Conservation (phyloP, 768 basidiomycete species). For the Lepiota venenata region DNA sequence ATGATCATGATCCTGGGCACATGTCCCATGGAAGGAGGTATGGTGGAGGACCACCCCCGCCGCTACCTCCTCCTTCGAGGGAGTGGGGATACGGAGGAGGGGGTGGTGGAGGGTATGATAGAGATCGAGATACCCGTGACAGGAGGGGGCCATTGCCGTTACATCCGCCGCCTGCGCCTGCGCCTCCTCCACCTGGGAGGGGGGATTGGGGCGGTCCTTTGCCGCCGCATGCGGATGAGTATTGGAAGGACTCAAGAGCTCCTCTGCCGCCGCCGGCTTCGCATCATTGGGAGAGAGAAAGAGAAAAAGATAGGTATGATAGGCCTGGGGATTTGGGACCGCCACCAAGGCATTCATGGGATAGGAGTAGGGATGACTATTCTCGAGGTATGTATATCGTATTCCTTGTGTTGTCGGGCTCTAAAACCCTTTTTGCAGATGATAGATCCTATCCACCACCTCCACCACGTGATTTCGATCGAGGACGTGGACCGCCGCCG, state of each 20-base stretch:
- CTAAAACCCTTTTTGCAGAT: conserved; percentile 16
- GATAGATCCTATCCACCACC: conserved; percentile 18
- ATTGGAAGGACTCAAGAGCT: conserved; percentile 1
- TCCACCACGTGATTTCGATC: conserved; percentile 23
- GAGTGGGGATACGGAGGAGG: conserved; percentile 23
- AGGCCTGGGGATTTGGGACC: conserved; percentile 1
- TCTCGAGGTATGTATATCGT: conserved; percentile 17
- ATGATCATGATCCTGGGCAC: conserved; percentile 26
- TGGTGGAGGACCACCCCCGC: neutral
- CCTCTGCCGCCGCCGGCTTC: neutral
- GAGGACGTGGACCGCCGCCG: conserved; percentile 19
- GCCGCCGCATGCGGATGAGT: neutral
- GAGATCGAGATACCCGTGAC: conserved; percentile 11
- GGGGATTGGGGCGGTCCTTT: conserved; percentile 32
- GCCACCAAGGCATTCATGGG: neutral
- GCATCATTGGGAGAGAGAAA: conserved; percentile 8
- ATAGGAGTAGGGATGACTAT: conserved; percentile 15
- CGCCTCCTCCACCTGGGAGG: too few relatives aligned
- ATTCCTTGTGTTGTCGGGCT: conserved; percentile 11
- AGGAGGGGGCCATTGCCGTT: conserved; percentile 31
- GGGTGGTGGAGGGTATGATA: conserved; percentile 14
- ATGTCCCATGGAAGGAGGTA: neutral
- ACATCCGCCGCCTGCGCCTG: conserved; percentile 20
- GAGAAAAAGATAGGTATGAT: conserved; percentile 6
- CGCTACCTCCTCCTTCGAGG: conserved; percentile 18